Evolutionary conservation across 2,329 filamentous ascomycete species (phyloP), one percentile per base, ranked within the genome.

Genomic region (Nemania diffusa): DNA sequence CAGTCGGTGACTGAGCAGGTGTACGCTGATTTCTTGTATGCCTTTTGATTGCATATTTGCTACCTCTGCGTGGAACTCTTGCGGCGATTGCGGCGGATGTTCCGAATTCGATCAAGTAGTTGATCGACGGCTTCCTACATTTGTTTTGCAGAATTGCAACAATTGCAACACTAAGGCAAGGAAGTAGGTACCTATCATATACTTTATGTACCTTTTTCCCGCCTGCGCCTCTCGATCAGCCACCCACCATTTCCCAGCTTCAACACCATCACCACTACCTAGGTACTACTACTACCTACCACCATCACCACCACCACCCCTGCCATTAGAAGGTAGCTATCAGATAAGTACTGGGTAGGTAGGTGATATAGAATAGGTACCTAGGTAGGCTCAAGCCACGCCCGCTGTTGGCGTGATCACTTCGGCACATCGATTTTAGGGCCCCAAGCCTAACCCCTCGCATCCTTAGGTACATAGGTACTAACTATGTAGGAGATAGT

Each of bases 91-190:
- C 46, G 64, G 59, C 56, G 51, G 22, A 32, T 64, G 46, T 57
- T 57, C 64, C 64, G 59, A 65, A 64, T 50, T 67, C 67, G 62
- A 69, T 71, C 58, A 56, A 59, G 32, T 65, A 40, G 57, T 58
- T 68, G 67, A 71, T 67, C 62, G 62, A 66, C 62, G 62, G 56
- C 50, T 52, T 48, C 55, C 52, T 53, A 52, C 66, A 58, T 44
- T 58, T 62, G 57, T 34, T 61, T 59, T 61, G 26, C 11, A 40
- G 34, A 7, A 40, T 40, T 40, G 34, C 34, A 32, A 32, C 29
- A n/a, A n/a, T n/a, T n/a, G n/a, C 9, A 40, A 40, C 34, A 13
- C 34, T 13, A 13, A 40, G 32, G 11, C 32, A 34, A 34, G 11
- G 32, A 11, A 11, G 5, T 11, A 34, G 32, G 32, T 11, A 34